phyloP scores from a whole-genome alignment of 352 stramenopile species.

The Phytophthora litchii region DNA sequence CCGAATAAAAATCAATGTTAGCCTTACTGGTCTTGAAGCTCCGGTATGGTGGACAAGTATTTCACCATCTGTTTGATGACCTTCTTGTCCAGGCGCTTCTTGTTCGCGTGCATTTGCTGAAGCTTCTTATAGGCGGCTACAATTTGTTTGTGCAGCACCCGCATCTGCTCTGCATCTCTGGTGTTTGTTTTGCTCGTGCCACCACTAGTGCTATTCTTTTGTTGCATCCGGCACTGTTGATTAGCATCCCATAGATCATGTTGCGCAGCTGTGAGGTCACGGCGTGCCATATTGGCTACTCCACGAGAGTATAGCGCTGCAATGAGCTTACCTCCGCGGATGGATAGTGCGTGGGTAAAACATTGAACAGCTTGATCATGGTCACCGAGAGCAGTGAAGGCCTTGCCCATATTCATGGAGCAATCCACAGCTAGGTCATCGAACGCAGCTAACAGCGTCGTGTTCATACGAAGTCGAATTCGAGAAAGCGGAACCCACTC shows the following conservation, averaged over 20 bases:
- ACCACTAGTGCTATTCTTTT: constrained; percentile 43
- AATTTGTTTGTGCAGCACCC: constrained; percentile 54
- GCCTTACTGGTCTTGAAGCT: constrained; percentile 46
- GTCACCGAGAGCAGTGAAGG: constrained; percentile 58
- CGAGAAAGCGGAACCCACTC: constrained; percentile 50
- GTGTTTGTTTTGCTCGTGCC: constrained; percentile 45
- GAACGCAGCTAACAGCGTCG: constrained; percentile 51
- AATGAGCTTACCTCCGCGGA: constrained; percentile 50
- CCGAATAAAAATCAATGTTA: constrained; percentile 11
- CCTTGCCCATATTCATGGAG: constrained; percentile 86
- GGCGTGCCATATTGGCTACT: constrained; percentile 63
- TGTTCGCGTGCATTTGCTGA: constrained; percentile 69
- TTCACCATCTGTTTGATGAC: constrained; percentile 85
- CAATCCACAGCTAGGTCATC: constrained; percentile 65
- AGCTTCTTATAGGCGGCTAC: constrained; percentile 73
- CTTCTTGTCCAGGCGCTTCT: constrained; percentile 84
- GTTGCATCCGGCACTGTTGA: constrained; percentile 51
- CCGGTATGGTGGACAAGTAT: constrained; percentile 76
- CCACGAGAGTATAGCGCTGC: constrained; percentile 75
- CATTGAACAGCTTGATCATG: constrained; percentile 63
- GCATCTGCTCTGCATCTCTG: constrained; percentile 38
- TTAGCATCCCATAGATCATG: constrained; percentile 75
- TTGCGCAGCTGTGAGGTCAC: constrained; percentile 64
- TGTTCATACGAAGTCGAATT: constrained; percentile 65
- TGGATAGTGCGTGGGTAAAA: constrained; percentile 56